Conservation (phyloP, 768 basidiomycete species). For the Rhodotorula diobovata region DNA sequence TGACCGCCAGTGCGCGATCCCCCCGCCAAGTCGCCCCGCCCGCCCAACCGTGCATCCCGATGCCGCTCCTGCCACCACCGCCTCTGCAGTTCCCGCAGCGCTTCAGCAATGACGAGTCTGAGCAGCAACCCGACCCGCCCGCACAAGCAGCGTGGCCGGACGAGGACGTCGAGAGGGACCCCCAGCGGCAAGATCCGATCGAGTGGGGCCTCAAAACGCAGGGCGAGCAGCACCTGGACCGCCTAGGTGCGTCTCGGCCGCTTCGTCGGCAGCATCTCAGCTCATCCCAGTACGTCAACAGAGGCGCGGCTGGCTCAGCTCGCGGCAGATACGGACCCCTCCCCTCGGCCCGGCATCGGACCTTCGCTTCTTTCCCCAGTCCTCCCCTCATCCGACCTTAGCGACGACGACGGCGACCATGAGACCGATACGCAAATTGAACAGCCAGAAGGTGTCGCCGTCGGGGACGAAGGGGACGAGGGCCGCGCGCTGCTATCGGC, state of each 20-base stretch:
- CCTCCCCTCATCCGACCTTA: too few species aligned
- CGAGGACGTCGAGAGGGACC: neutral
- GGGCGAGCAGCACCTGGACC: constrained; percentile 16
- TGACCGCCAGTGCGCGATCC: neutral
- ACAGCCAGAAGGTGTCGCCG: neutral
- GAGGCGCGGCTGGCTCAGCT: constrained; percentile 2
- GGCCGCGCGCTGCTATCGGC: constrained; percentile 10
- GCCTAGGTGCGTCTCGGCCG: neutral
- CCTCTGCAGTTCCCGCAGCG: constrained; percentile 8
- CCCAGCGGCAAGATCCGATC: neutral
- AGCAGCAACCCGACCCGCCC: neutral
- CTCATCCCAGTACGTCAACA: neutral
- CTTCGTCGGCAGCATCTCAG: fast-evolving
- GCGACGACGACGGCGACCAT: neutral
- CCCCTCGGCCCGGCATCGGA: neutral
- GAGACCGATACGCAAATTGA: neutral
- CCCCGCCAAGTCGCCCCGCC: neutral
- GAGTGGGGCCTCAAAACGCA: constrained; percentile 23
- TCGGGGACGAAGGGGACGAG: constrained; percentile 11
- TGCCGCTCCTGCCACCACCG: constrained; percentile 12
- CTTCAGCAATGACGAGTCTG: neutral
- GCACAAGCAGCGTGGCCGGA: neutral
- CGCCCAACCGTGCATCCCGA: neutral
- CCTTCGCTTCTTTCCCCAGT: neutral
- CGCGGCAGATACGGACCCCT: neutral